Evolutionary conservation across 352 stramenopile genomes (phyloP).

Genomic region (Halophytophthora polymorphica): DNA sequence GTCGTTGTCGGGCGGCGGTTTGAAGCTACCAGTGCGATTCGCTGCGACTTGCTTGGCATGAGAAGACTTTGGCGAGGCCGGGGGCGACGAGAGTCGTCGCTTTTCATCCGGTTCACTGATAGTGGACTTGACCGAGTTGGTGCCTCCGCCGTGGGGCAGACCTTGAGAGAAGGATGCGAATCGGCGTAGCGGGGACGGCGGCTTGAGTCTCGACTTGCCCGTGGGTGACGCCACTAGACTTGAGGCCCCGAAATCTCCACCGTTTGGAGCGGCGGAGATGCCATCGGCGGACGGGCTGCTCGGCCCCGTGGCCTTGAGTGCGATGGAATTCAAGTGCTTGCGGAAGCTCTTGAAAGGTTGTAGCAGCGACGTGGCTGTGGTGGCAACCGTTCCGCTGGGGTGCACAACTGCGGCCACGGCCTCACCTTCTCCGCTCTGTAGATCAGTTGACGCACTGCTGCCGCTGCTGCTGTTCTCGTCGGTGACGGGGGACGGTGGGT

Average conservation of each 20-base stretch:
- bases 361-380: constrained; percentile 25
- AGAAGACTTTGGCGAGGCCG: constrained; percentile 15
- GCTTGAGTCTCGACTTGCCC: constrained; percentile 16
- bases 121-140: constrained; percentile 11
- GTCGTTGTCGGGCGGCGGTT: background rate
- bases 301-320: constrained; percentile 19
- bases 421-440: constrained; percentile 10
- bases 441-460: constrained; percentile 24
- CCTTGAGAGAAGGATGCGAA: constrained; percentile 25
- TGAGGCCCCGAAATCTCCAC: constrained; percentile 13
- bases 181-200: constrained; percentile 18
- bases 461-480: constrained; percentile 40
- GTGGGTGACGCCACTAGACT: constrained; percentile 16
- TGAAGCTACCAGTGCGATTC: background rate
- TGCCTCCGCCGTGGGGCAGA: background rate
- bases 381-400: constrained; percentile 5
- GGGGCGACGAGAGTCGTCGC: constrained; percentile 9
- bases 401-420: constrained; percentile 3
- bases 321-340: constrained; percentile 40
- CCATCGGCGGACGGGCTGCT: constrained; percentile 12
- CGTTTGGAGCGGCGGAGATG: background rate
- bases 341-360: constrained; percentile 66
- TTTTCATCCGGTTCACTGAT: background rate
- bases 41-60: background rate
- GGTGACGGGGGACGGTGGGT: constrained; percentile 44